These are phyloP conservation scores for Pythium sp. DNA, from an alignment of 352 stramenopile species.

Conservation along the genomic window DNA sequence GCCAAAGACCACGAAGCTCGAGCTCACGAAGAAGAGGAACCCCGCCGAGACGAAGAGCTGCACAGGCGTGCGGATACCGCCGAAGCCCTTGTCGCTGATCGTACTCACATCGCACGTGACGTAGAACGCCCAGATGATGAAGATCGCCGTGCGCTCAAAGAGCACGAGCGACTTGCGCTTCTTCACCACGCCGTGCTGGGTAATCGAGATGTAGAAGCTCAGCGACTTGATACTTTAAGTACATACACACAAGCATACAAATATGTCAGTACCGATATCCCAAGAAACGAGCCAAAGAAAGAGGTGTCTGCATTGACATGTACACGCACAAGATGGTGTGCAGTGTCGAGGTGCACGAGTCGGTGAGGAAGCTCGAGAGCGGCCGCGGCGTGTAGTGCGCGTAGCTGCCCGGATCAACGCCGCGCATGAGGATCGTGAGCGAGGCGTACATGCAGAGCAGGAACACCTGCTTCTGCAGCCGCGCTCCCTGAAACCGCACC, in stretches of 20 bases:
- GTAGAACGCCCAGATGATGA: slow-evolving; percentile 43
- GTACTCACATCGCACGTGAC: slow-evolving; percentile 29
- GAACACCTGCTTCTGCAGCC: slow-evolving; percentile 53
- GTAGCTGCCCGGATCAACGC: slow-evolving; percentile 52
- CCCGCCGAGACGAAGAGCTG: slow-evolving; percentile 24
- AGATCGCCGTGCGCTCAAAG: slow-evolving; percentile 27
- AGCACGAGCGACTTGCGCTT: slow-evolving; percentile 25
- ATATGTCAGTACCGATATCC: not conserved
- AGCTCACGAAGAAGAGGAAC: slow-evolving; percentile 24
- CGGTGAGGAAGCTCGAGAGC: slow-evolving; percentile 39
- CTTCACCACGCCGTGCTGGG: slow-evolving; percentile 39
- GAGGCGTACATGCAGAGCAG: slow-evolving; percentile 45
- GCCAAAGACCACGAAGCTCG: slow-evolving; percentile 28
- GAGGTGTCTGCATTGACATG: not conserved
- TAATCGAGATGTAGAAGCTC: slow-evolving; percentile 56
- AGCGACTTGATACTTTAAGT: slow-evolving; percentile 39
- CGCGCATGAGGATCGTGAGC: slow-evolving; percentile 51
- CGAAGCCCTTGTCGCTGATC: slow-evolving; percentile 36
- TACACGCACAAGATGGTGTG: slow-evolving; percentile 54
- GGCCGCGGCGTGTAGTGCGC: slow-evolving; percentile 40
- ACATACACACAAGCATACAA: not conserved
- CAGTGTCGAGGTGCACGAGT: slow-evolving; percentile 59
- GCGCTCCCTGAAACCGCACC: slow-evolving; percentile 30
- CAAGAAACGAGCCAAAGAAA: not conserved
- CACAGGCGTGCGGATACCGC: slow-evolving; percentile 20